These are phyloP conservation scores for Moringa oleifera DNA, from an alignment of 345 rosid species.

Conservation along the genomic window DNA sequence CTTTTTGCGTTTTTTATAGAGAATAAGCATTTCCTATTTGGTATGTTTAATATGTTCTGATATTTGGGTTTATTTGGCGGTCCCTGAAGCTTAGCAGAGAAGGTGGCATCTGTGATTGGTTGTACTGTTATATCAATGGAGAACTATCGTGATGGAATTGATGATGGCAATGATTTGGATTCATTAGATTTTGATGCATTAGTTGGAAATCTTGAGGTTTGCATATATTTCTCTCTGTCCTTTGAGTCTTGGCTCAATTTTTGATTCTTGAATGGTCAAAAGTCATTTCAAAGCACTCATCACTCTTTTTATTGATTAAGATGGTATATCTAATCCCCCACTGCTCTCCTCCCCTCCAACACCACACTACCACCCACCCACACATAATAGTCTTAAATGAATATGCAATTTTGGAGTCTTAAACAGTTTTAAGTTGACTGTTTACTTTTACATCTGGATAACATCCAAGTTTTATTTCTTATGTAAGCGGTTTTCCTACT, in stretches of 20 bases:
- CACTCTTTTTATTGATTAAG: neutral
- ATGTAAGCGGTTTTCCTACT: neutral
- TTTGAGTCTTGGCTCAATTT: neutral
- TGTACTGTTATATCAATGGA: constrained; percentile 98
- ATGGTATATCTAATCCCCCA: neutral
- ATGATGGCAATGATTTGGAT: constrained; percentile 84
- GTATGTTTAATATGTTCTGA: constrained; percentile 4
- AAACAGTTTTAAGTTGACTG: too few species aligned
- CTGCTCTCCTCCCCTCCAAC: too few species aligned
- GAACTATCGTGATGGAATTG: constrained; percentile 71
- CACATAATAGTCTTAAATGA: too few species aligned
- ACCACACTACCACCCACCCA: too few species aligned
- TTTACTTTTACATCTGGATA: neutral
- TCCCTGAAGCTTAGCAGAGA: constrained; percentile 86
- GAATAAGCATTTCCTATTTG: constrained; percentile 2
- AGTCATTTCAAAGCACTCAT: neutral
- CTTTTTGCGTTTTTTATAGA: neutral
- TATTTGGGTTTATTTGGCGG: constrained; percentile 23
- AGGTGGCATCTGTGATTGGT: constrained; percentile 95
- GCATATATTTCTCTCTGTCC: constrained; percentile 13
- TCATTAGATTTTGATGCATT: constrained; percentile 83
- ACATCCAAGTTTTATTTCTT: too few species aligned
- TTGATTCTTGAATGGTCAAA: constrained; percentile 5
- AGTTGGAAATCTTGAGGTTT: constrained; percentile 82
- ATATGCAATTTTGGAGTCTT: neutral